Evolutionary conservation across 108 stramenopile genomes (phyloP).

Genomic region (Nannochloropsis salina): DNA sequence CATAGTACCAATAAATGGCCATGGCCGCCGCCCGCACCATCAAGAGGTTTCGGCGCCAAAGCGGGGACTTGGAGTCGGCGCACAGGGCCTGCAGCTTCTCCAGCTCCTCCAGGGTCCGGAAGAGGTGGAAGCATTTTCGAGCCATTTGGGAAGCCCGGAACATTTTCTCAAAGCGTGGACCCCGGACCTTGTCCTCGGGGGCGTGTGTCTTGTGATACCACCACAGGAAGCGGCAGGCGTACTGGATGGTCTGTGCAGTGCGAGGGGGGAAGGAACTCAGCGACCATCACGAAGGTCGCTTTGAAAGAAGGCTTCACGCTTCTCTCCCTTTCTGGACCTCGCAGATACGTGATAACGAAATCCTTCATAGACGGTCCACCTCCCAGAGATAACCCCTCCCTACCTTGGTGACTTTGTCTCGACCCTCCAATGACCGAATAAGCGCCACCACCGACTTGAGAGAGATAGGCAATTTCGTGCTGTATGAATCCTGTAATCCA

Average conservation of each 20-base stretch:
- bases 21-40: background rate
- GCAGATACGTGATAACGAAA: too few relatives aligned
- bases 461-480: background rate
- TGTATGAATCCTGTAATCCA: background rate
- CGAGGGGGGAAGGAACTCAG: background rate
- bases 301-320: too few relatives aligned
- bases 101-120: slow-evolving; percentile 14
- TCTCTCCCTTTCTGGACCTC: too few relatives aligned
- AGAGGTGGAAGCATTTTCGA: background rate
- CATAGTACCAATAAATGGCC: background rate
- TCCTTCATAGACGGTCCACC: too few relatives aligned
- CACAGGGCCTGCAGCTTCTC: background rate
- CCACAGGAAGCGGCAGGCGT: background rate
- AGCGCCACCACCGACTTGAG: background rate
- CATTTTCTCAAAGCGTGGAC: background rate
- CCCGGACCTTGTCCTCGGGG: background rate
- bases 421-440: background rate
- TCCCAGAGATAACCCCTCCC: background rate
- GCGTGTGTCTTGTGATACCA: background rate
- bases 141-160: background rate
- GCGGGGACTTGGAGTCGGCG: background rate
- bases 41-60: background rate
- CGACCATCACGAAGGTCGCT: background rate
- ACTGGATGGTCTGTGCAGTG: background rate
- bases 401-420: slow-evolving; percentile 24